Percentiles rank a stretch among this genome's conserved stretches.
These are phyloP conservation scores for Yarrowia osloensis DNA, from an alignment of 805 yeast species.

Conservation along the genomic window DNA sequence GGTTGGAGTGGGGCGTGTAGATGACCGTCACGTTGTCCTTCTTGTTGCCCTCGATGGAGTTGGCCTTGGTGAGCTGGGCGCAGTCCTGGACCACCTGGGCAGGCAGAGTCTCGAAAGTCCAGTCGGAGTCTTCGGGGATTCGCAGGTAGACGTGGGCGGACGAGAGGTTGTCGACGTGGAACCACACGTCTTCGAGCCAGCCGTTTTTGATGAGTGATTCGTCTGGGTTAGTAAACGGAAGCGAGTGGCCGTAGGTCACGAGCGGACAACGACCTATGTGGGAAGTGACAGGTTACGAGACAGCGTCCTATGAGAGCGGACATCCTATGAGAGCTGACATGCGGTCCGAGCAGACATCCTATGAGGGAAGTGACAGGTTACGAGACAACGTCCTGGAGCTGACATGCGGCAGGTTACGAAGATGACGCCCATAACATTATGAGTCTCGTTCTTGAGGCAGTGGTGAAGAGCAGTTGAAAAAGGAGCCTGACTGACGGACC, in stretches of 20 bases:
- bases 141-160: slow-evolving; percentile 78
- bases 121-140: slow-evolving; percentile 49
- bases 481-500: too few species aligned
- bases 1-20: slow-evolving; percentile 72
- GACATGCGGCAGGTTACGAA: too few species aligned
- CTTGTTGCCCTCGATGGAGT: slow-evolving; percentile 75
- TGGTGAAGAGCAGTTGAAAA: too few species aligned
- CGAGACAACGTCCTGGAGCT: too few species aligned
- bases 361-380: too few species aligned
- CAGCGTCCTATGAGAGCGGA: too few species aligned
- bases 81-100: slow-evolving; percentile 55
- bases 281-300: too few species aligned
- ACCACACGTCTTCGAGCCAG: slow-evolving; percentile 40
- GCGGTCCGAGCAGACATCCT: too few species aligned
- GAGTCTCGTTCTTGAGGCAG: too few species aligned
- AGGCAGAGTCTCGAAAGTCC: slow-evolving; percentile 52
- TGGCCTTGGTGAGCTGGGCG: slow-evolving; percentile 74
- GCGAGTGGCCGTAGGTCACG: not conserved
- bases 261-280: too few species aligned
- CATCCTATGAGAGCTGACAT: too few species aligned
- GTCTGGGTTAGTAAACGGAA: slow-evolving; percentile 39
- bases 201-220: slow-evolving; percentile 47
- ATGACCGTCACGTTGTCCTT: slow-evolving; percentile 64
- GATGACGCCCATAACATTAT: too few species aligned
- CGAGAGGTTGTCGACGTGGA: slow-evolving; percentile 74